Conservation (phyloP, 2,329 filamentous ascomycete genomes). For the Ceratocystiopsis sp. region DNA sequence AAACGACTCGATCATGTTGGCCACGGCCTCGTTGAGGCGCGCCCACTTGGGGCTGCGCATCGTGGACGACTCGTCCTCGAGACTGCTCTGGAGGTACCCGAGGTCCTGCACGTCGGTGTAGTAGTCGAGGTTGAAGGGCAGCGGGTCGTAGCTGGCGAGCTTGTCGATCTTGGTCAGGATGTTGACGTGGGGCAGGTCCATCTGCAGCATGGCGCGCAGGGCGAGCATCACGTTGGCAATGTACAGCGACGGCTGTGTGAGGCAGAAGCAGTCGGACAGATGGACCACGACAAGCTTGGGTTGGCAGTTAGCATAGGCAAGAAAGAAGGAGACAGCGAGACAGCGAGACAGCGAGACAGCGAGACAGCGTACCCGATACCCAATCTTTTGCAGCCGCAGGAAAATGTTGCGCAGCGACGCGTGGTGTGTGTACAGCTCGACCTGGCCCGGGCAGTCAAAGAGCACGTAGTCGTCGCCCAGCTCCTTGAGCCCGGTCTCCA, state of each 20-base stretch:
- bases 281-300: conserved; percentile 77
- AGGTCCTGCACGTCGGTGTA: conserved; percentile 97
- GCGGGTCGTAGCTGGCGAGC: conserved; percentile 61
- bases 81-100: conserved; percentile 60
- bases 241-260: conserved; percentile 86
- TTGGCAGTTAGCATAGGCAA: background rate
- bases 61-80: conserved; percentile 61
- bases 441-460: conserved; percentile 93
- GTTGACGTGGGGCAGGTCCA: conserved; percentile 92
- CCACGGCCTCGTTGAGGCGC: conserved; percentile 70
- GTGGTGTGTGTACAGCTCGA: conserved; percentile 94
- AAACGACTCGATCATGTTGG: conserved; percentile 76
- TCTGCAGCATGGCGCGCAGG: conserved; percentile 91
- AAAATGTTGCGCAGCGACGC: conserved; percentile 83
- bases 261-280: conserved; percentile 82
- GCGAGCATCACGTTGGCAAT: conserved; percentile 87
- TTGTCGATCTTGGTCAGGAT: conserved; percentile 98
- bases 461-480: conserved; percentile 82
- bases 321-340: too few species aligned
- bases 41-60: conserved; percentile 60
- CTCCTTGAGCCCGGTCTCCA: conserved; percentile 63
- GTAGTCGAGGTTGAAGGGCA: conserved; percentile 91
- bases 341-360: background rate
- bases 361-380: conserved; percentile 57
- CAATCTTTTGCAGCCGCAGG: conserved; percentile 73